Conservation (phyloP, 257 asterid genomes). For the Nicotiana paniculata region DNA sequence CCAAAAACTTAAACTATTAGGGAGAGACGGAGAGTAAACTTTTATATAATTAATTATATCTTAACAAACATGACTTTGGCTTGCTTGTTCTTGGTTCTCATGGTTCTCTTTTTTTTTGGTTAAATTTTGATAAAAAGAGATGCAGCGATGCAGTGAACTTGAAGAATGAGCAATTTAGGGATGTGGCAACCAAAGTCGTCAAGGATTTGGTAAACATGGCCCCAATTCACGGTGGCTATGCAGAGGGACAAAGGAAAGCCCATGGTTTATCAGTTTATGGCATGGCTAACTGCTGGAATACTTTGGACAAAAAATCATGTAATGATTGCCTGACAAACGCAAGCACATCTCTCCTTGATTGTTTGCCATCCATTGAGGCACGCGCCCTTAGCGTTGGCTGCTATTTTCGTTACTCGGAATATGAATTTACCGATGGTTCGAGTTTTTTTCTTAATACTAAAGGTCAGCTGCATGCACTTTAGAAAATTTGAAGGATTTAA, state of each 20-base stretch:
- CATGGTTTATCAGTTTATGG: slow-evolving; percentile 5
- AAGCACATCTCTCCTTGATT: slow-evolving; percentile 1
- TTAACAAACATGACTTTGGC: background rate
- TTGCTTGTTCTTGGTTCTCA: background rate
- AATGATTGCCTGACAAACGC: slow-evolving; percentile 6
- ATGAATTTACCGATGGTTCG: background rate
- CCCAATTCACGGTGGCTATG: slow-evolving; percentile 7
- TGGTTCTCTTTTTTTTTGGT: background rate
- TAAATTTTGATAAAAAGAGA: slow-evolving; percentile 2
- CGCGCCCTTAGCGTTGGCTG: slow-evolving; percentile 11
- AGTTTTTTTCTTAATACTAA: background rate
- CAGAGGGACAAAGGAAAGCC: slow-evolving; percentile 8
- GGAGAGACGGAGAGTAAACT: background rate
- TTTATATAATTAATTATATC: background rate
- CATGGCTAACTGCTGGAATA: slow-evolving; percentile 16
- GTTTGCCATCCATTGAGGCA: slow-evolving; percentile 16
- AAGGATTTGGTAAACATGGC: background rate
- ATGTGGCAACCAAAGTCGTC: slow-evolving; percentile 2
- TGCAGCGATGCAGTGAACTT: slow-evolving; percentile 15
- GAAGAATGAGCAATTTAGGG: background rate
- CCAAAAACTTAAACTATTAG: background rate
- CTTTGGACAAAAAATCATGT: slow-evolving; percentile 12
- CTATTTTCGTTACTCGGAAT: slow-evolving; percentile 13
- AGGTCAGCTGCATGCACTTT: background rate
- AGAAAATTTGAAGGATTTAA: background rate